Conservation (phyloP, 257 asterid species). For the Paulownia fortunei region DNA sequence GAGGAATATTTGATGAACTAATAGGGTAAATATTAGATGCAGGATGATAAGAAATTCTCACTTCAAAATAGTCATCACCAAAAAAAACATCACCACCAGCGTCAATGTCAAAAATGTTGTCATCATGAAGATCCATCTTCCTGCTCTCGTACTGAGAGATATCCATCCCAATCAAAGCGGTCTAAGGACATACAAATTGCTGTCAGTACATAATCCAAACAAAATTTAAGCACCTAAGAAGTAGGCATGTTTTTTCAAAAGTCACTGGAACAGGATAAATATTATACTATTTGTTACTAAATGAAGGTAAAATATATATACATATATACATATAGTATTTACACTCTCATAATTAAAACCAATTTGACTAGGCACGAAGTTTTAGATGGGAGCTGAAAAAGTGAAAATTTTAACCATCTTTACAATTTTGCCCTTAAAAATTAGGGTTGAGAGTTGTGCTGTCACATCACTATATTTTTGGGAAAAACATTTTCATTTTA, state of each 20-base stretch:
- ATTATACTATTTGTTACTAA: not conserved
- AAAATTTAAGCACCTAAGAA: constrained; percentile 12
- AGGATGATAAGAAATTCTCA: constrained; percentile 37
- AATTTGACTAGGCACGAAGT: not conserved
- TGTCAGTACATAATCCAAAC: constrained; percentile 25
- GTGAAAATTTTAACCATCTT: not conserved
- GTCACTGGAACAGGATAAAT: not conserved
- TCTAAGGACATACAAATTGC: constrained; percentile 51
- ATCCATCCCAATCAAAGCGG: constrained; percentile 78
- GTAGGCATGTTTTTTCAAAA: not conserved
- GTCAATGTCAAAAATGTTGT: constrained; percentile 47
- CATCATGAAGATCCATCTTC: constrained; percentile 50
- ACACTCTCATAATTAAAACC: not conserved
- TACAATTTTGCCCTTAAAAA: not conserved
- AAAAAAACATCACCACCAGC: constrained; percentile 49
- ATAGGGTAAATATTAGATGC: not conserved
- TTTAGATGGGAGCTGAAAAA: not conserved
- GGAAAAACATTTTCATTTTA: not conserved
- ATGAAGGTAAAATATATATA: not conserved
- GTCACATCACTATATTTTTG: constrained; percentile 1
- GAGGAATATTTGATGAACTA: not conserved
- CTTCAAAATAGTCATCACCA: constrained; percentile 60
- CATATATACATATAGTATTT: not conserved
- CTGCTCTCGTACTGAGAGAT: constrained; percentile 60
- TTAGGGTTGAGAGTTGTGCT: not conserved